These are phyloP conservation scores for Metschnikowia amazonensis DNA, from an alignment of 805 yeast genomes.

Conservation along the genomic window DNA sequence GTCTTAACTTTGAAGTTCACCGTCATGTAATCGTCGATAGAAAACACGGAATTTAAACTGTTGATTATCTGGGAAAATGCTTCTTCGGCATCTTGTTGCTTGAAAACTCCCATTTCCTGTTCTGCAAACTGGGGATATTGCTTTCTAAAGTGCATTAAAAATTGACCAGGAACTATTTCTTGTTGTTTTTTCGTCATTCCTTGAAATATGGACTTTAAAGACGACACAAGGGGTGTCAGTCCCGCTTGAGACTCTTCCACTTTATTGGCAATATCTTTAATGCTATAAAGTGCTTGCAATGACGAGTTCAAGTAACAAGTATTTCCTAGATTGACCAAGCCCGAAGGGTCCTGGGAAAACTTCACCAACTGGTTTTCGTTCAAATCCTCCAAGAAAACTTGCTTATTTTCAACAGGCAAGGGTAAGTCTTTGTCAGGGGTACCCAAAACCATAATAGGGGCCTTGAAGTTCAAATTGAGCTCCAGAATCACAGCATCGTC, in stretches of 20 bases:
- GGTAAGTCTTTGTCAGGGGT: constrained; percentile 70
- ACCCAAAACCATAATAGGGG: constrained; percentile 84
- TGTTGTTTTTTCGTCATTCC: constrained; percentile 45
- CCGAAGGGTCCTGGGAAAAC: constrained; percentile 52
- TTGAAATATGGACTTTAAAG: constrained; percentile 43
- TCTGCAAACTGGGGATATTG: constrained; percentile 89
- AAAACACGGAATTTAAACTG: constrained; percentile 45
- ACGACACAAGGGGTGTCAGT: constrained; percentile 21
- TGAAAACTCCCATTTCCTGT: constrained; percentile 66
- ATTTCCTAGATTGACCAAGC: constrained; percentile 67
- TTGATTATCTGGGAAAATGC: constrained; percentile 76
- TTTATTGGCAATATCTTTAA: constrained; percentile 40
- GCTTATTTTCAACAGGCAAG: constrained; percentile 47
- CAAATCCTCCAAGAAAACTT: constrained; percentile 68
- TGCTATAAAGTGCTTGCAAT: constrained; percentile 50
- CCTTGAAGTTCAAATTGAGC: constrained; percentile 58
- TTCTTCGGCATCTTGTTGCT: constrained; percentile 99
- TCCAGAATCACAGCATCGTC: constrained; percentile 58
- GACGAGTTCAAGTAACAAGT: constrained; percentile 77
- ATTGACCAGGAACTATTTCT: constrained; percentile 61
- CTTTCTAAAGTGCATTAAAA: constrained; percentile 62
- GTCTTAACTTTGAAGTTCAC: constrained; percentile 61
- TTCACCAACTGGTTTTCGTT: constrained; percentile 40
- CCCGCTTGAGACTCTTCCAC: constrained; percentile 13
- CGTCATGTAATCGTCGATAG: constrained; percentile 56